Conservation (phyloP, 306 rosid genomes). For the Cucumis melo region DNA sequence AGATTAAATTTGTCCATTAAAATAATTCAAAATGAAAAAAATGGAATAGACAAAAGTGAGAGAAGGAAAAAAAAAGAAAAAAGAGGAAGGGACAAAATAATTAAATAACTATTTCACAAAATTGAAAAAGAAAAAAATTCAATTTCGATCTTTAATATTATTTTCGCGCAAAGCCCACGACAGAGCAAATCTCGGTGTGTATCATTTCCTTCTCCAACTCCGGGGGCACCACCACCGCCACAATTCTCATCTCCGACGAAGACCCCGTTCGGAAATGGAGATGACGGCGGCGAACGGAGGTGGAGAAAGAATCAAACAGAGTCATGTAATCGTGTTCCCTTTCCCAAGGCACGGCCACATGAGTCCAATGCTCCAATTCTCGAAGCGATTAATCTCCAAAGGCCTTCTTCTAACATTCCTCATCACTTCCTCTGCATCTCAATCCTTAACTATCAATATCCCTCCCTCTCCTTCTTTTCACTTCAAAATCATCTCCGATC, state of each 20-base stretch:
- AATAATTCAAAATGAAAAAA: too few relatives aligned
- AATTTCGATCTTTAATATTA: too few relatives aligned
- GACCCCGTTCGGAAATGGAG: neutral
- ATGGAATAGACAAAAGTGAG: too few relatives aligned
- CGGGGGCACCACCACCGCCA: too few relatives aligned
- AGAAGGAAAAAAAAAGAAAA: too few relatives aligned
- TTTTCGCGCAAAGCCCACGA: too few relatives aligned
- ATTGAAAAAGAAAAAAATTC: too few relatives aligned
- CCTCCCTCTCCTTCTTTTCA: neutral
- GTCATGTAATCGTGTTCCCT: neutral
- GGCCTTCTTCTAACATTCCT: conserved; percentile 10
- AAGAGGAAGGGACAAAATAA: too few relatives aligned
- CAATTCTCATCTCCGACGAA: neutral
- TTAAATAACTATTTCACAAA: too few relatives aligned
- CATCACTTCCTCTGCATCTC: neutral
- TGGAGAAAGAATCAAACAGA: neutral
- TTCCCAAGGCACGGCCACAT: conserved; percentile 13
- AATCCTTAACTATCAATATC: neutral
- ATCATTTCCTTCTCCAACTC: too few relatives aligned
- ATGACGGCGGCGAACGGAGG: neutral
- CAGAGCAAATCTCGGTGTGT: too few relatives aligned
- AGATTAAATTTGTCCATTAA: too few relatives aligned
- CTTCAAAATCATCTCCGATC: neutral
- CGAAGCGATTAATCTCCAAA: conserved; percentile 15
- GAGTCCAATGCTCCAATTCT: conserved; percentile 21